Evolutionary conservation across 164 flowering plant genomes (phyloP).

Genomic region (Protea cynaroides): DNA sequence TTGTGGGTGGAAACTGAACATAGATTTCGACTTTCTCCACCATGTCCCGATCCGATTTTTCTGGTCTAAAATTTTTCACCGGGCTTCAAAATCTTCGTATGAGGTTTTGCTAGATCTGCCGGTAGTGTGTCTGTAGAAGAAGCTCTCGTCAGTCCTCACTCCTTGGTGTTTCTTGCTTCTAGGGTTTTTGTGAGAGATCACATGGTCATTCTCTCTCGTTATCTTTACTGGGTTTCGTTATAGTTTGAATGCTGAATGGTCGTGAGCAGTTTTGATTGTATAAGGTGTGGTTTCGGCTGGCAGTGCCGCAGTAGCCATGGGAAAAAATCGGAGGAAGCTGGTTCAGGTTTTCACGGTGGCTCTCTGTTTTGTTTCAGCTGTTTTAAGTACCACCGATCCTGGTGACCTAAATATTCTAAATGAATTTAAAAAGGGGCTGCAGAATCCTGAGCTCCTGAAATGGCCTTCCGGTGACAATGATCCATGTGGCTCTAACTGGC

Average conservation of each 20-base stretch:
- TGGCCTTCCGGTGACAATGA: slow-evolving; percentile 62
- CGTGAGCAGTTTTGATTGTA: slow-evolving; percentile 3
- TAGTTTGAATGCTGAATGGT: slow-evolving; percentile 14
- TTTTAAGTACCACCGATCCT: slow-evolving; percentile 43
- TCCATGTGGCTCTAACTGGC: slow-evolving; percentile 79
- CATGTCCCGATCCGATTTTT: too few species aligned
- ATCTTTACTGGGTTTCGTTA: background rate
- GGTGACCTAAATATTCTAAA: slow-evolving; percentile 48
- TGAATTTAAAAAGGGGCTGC: slow-evolving; percentile 59
- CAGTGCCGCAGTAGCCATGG: slow-evolving; percentile 5
- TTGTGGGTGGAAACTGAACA: background rate
- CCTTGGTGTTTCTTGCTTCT: background rate
- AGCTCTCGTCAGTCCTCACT: background rate
- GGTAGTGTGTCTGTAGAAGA: background rate
- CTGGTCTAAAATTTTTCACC: background rate
- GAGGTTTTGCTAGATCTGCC: background rate
- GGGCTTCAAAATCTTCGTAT: background rate
- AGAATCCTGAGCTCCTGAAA: slow-evolving; percentile 60
- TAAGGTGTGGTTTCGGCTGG: background rate
- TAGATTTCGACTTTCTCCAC: too few species aligned
- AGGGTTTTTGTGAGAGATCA: slow-evolving; percentile 8
- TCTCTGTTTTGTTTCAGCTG: slow-evolving; percentile 14
- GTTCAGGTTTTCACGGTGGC: slow-evolving; percentile 12
- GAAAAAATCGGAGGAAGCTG: slow-evolving; percentile 11
- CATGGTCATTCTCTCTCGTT: background rate